Base-by-base conservation (phyloP, 345 rosid genomes). In the Arabis alpina region DNA sequence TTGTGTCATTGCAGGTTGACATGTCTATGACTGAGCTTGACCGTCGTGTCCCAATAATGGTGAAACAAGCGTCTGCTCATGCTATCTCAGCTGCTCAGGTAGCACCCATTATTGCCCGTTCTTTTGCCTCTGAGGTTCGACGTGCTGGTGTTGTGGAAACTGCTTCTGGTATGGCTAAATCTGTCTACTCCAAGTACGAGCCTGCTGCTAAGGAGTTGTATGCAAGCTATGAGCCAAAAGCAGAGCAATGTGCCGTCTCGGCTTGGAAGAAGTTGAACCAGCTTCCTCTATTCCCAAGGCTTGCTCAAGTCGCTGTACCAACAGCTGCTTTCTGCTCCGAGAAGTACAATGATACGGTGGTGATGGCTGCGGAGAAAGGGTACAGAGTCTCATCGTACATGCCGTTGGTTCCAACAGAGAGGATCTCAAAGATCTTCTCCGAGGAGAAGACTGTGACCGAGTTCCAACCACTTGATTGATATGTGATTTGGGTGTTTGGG, bases 321-420 rank as follows among this genome's bases (percentile, higher is more conserved):
- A 75, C 98, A 0, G 96, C 98, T 0, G 88, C 98, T 5, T 88
- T 68, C 71, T 95, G 88, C 70, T 80, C 87, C 2, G 92, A 90
- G 67, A 92, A 82, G 80, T 95, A 95, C 79, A 95, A 95, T 65
- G 75, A 86, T 47, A 87, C 90, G 0, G 97, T 92, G 42, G 68
- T 71, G 14, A 84, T 53, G 76, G 82, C 92, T 34, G 91, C 88
- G 0, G 89, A 86, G 80, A 88, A 87, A 49, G 99, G 99, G 8
- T 92, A 84, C 88, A 82, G 72, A 67, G 89, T 90, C 11, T 78
- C 96, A 5, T 75, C 86, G 0, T 87, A 83, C 76, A 64, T 95
- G 81, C 98, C 99, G 0, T 71, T 88, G 78, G 94, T 95, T 74
- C 98, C 99, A 8, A 86, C 92, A 0, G 82, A 82, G 83, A 88